Conservation (phyloP, 2,329 filamentous ascomycete genomes). For the Lachnellula suecica region DNA sequence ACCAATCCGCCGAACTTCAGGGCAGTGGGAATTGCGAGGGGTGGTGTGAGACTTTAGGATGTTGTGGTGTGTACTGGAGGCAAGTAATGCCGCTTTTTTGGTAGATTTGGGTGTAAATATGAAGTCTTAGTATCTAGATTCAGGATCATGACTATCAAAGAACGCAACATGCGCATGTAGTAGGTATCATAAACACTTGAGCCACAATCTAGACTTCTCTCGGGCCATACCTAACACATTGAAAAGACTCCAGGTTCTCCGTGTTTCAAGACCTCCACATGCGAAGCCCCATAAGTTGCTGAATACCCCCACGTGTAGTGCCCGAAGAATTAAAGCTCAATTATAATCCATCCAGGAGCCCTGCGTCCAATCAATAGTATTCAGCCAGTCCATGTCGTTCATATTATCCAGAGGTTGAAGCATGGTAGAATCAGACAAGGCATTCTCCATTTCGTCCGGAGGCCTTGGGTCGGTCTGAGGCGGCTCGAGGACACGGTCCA, state of each 20-base stretch:
- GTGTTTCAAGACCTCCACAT: too few species aligned
- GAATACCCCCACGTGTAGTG: neutral
- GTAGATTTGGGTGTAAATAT: too few species aligned
- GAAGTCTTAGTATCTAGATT: too few species aligned
- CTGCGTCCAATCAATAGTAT: slow-evolving; percentile 31
- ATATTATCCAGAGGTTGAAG: slow-evolving; percentile 13
- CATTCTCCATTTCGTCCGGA: slow-evolving; percentile 3
- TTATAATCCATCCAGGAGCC: slow-evolving; percentile 26
- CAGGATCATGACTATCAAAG: too few species aligned
- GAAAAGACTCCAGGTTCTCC: too few species aligned
- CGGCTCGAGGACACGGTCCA: slow-evolving; percentile 27
- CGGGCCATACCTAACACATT: too few species aligned
- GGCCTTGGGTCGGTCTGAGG: slow-evolving; percentile 2
- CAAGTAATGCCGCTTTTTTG: too few species aligned
- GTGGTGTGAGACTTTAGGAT: neutral
- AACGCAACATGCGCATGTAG: too few species aligned
- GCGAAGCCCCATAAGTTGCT: too few species aligned
- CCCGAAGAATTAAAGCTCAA: neutral
- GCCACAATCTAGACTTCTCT: too few species aligned
- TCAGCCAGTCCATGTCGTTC: slow-evolving; percentile 28
- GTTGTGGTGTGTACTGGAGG: neutral
- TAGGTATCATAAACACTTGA: too few species aligned
- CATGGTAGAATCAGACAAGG: slow-evolving; percentile 18
- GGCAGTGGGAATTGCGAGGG: neutral
- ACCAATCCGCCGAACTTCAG: neutral